Conservation (phyloP, 495 filamentous ascomycete genomes). For the Mytilinidion resinicola region DNA sequence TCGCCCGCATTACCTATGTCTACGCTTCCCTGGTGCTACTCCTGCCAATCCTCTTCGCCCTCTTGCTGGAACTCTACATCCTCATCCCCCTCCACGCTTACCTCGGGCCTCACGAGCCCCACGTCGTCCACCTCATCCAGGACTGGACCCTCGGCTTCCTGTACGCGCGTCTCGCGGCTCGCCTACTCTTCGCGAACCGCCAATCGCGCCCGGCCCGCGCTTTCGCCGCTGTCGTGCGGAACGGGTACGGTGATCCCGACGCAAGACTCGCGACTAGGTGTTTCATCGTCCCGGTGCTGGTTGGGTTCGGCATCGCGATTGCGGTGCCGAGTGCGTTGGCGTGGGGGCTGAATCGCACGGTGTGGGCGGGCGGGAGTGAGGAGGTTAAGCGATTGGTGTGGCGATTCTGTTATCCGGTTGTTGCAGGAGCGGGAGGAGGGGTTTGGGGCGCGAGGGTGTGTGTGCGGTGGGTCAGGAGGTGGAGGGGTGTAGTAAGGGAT, state of each 20-base stretch:
- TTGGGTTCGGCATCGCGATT: slow-evolving; percentile 55
- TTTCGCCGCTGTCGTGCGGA: slow-evolving; percentile 64
- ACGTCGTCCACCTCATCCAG: slow-evolving; percentile 84
- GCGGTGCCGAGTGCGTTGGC: slow-evolving; percentile 48
- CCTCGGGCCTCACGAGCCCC: slow-evolving; percentile 43
- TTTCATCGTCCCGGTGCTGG: slow-evolving; percentile 65
- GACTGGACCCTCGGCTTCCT: slow-evolving; percentile 91
- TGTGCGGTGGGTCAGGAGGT: slow-evolving; percentile 49
- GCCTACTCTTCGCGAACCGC: slow-evolving; percentile 56
- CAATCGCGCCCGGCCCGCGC: slow-evolving; percentile 65
- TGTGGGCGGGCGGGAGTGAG: slow-evolving; percentile 10
- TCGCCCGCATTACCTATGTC: slow-evolving; percentile 58
- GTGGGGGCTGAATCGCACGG: slow-evolving; percentile 5
- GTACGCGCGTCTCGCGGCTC: slow-evolving; percentile 79
- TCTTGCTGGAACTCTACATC: slow-evolving; percentile 81
- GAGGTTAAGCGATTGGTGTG: slow-evolving; percentile 20
- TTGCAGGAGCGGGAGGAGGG: slow-evolving; percentile 38
- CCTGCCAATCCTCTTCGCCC: slow-evolving; percentile 74
- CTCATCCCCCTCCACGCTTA: slow-evolving; percentile 86
- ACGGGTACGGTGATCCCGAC: slow-evolving; percentile 79
- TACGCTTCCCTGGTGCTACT: slow-evolving; percentile 64
- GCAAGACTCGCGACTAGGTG: slow-evolving; percentile 69
- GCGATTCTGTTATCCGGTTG: slow-evolving; percentile 25
- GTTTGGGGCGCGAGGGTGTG: slow-evolving; percentile 44
- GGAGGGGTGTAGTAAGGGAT: slow-evolving; percentile 79